phyloP scores from a whole-genome alignment of 495 filamentous ascomycete genomes.

The Usnea hakonensis region DNA sequence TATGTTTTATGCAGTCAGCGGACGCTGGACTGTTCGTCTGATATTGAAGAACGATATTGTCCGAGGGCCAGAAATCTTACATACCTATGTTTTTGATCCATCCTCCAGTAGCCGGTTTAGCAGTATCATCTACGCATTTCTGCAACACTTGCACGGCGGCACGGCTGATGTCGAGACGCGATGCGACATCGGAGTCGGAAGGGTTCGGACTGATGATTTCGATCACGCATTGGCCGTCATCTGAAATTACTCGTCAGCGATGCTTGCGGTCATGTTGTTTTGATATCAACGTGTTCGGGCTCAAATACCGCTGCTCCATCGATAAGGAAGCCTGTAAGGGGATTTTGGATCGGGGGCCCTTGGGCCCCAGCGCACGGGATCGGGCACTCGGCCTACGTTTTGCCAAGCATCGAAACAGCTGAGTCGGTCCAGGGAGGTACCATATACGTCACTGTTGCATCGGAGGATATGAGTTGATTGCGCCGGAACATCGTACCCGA shows the following conservation, averaged over 20 bases:
- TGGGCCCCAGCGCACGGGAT: background rate
- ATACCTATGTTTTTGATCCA: background rate
- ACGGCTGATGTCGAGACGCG: background rate
- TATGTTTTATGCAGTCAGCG: background rate
- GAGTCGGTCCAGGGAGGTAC: background rate
- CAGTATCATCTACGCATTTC: background rate
- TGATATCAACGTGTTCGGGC: too few species aligned
- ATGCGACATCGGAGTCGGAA: background rate
- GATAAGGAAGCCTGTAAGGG: background rate
- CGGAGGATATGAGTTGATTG: too few species aligned
- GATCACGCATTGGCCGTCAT: background rate
- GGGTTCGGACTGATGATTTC: background rate
- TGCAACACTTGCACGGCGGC: background rate
- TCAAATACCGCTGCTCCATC: background rate
- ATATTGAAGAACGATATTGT: background rate
- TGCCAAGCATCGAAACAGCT: slow-evolving; percentile 5
- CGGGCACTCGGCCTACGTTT: background rate
- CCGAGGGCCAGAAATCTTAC: background rate
- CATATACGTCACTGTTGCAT: background rate
- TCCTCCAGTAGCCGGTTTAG: background rate
- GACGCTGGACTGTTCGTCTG: background rate
- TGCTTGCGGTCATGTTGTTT: background rate
- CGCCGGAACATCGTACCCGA: background rate
- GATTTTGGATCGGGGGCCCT: background rate
- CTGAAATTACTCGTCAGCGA: background rate